Evolutionary conservation across 2,329 filamentous ascomycete species (phyloP).

Genomic region (Colletotrichum scovillei): DNA sequence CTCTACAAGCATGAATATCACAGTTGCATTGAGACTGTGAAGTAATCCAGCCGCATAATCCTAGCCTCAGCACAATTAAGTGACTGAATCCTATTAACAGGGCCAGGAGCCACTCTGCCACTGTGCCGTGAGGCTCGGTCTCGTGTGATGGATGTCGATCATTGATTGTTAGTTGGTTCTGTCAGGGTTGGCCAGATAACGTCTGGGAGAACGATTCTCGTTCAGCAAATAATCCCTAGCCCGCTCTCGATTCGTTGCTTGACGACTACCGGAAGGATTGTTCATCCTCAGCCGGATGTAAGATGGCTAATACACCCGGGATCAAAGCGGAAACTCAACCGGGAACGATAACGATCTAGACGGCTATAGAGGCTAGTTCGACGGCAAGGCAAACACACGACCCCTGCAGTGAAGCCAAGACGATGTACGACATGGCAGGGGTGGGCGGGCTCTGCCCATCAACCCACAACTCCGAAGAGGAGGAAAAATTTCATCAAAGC

Average conservation of each 20-base stretch:
- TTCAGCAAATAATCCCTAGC: not conserved
- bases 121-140: slow-evolving; percentile 2
- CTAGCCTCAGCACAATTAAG: slow-evolving; percentile 3
- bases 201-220: not conserved
- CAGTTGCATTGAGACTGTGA: slow-evolving; percentile 17
- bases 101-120: slow-evolving; percentile 1
- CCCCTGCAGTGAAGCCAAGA: slow-evolving; percentile 23
- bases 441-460: slow-evolving; percentile 4
- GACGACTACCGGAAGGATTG: not conserved
- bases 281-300: not conserved
- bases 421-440: slow-evolving; percentile 35
- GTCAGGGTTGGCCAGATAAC: slow-evolving; percentile 4
- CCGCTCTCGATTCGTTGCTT: not conserved
- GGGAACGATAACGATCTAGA: slow-evolving; percentile 1
- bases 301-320: not conserved
- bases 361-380: slow-evolving; percentile 16
- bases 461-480: not conserved
- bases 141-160: slow-evolving; percentile 31
- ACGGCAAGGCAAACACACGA: slow-evolving; percentile 28
- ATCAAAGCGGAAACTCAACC: slow-evolving; percentile 14
- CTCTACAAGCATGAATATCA: slow-evolving; percentile 25
- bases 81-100: slow-evolving; percentile 17
- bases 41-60: slow-evolving; percentile 14
- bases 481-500: not conserved
- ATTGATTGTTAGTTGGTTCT: slow-evolving; percentile 17